Evolutionary conservation across 352 stramenopile species (phyloP).

Genomic region (Phytophthora kernoviae): DNA sequence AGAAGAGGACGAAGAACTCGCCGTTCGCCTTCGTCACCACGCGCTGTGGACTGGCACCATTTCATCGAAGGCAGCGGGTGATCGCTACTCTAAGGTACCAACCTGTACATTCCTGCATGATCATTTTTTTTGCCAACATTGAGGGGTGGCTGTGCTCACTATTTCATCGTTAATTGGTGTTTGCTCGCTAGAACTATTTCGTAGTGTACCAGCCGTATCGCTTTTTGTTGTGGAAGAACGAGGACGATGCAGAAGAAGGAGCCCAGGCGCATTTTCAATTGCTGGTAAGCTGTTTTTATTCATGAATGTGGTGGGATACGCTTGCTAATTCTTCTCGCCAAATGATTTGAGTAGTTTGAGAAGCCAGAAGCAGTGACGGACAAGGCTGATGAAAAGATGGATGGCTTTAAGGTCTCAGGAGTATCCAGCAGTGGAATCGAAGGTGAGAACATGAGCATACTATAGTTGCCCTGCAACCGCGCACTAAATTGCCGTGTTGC

Average conservation of each 20-base stretch:
- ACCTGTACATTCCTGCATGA: background rate
- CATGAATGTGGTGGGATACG: background rate
- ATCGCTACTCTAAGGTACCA: conserved; percentile 71
- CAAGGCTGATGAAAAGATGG: conserved; percentile 65
- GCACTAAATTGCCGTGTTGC: background rate
- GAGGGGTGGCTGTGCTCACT: conserved; percentile 1
- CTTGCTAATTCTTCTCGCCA: conserved; percentile 5
- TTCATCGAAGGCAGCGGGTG: conserved; percentile 64
- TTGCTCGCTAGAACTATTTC: conserved; percentile 51
- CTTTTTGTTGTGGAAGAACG: conserved; percentile 82
- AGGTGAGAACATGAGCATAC: conserved; percentile 37
- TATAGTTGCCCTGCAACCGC: background rate
- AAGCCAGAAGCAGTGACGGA: conserved; percentile 59
- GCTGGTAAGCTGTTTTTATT: conserved; percentile 45
- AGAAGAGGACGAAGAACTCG: conserved; percentile 50
- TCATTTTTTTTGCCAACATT: conserved; percentile 1
- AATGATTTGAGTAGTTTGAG: conserved; percentile 59
- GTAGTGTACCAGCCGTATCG: conserved; percentile 71
- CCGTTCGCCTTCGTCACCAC: conserved; percentile 66
- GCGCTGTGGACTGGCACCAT: conserved; percentile 70
- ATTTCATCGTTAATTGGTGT: conserved; percentile 5
- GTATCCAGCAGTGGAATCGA: conserved; percentile 50
- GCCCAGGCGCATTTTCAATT: conserved; percentile 58
- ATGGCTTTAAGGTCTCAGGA: conserved; percentile 66
- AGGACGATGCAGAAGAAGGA: conserved; percentile 71